A percentile compares a stretch with the other conserved stretches of the same genome.
Evolutionary conservation across 495 filamentous ascomycete genomes (phyloP).

Genomic region (Friedmanniomyces simplex): DNA sequence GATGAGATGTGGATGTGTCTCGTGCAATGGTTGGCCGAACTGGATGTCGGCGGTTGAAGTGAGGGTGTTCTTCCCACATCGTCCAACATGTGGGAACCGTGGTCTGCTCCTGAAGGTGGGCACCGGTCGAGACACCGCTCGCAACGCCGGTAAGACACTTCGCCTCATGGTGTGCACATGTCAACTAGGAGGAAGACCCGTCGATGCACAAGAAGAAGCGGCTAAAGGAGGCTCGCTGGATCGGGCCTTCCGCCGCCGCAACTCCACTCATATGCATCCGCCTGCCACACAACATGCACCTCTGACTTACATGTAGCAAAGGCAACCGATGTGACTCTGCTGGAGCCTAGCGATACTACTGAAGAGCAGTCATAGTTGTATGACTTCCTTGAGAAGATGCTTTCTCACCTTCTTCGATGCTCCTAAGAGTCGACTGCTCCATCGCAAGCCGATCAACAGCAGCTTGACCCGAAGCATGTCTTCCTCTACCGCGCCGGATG

Average conservation of each 20-base stretch:
- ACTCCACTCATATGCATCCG: too few species aligned
- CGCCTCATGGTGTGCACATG: conserved; percentile 1
- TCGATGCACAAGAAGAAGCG: too few species aligned
- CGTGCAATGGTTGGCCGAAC: conserved; percentile 89
- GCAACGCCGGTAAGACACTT: not conserved
- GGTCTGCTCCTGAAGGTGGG: conserved; percentile 20
- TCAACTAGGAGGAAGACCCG: too few species aligned
- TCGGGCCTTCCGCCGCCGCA: too few species aligned
- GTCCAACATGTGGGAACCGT: not conserved
- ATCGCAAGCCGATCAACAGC: not conserved
- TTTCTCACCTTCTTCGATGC: not conserved
- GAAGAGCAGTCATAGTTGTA: not conserved
- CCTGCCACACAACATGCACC: too few species aligned
- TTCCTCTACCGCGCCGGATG: not conserved
- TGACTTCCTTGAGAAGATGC: not conserved
- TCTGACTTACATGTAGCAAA: too few species aligned
- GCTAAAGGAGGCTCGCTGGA: too few species aligned
- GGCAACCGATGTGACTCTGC: not conserved
- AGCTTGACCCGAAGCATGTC: not conserved
- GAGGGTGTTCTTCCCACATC: not conserved
- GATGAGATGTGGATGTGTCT: conserved; percentile 90
- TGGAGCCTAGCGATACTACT: not conserved
- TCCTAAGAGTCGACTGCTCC: not conserved
- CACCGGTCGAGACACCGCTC: conserved; percentile 5
- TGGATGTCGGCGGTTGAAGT: conserved; percentile 66